Evolutionary conservation across 148 eudicot genomes (phyloP).

Genomic region (Arbutus unedo): DNA sequence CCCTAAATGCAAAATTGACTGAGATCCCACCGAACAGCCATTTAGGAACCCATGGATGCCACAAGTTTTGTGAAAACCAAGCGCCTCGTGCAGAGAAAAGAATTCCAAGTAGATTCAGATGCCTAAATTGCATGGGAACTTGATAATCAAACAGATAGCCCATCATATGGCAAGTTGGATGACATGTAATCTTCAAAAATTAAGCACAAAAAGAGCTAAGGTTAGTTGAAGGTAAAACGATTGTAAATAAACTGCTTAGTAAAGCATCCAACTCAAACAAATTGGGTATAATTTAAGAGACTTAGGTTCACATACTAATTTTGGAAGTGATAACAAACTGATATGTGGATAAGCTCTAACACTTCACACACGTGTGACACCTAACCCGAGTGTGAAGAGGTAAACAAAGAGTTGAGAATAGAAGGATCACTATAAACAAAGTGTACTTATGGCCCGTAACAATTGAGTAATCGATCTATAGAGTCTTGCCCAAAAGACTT

Average conservation of each 20-base stretch:
- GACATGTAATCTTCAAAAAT: constrained; percentile 1
- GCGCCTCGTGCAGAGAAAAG: background rate
- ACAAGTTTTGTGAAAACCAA: background rate
- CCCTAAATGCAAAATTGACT: background rate
- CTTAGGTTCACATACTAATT: background rate
- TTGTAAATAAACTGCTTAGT: background rate
- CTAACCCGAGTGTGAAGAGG: background rate
- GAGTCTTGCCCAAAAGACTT: background rate
- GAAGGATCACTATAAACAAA: background rate
- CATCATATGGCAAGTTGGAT: background rate
- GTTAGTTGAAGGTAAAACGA: background rate
- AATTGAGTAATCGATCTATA: background rate
- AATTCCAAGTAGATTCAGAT: background rate
- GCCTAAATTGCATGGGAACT: background rate
- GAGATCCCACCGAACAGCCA: background rate
- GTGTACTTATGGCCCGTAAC: background rate
- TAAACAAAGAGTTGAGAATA: background rate
- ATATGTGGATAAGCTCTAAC: background rate
- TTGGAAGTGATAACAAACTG: background rate
- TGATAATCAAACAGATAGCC: background rate
- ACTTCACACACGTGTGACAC: background rate
- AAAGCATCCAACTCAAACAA: background rate
- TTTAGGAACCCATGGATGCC: background rate
- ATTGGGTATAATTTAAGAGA: too few relatives aligned
- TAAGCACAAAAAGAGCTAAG: background rate